Conservation (phyloP, 2,329 filamentous ascomycete species). For the Fusarium hainanense region DNA sequence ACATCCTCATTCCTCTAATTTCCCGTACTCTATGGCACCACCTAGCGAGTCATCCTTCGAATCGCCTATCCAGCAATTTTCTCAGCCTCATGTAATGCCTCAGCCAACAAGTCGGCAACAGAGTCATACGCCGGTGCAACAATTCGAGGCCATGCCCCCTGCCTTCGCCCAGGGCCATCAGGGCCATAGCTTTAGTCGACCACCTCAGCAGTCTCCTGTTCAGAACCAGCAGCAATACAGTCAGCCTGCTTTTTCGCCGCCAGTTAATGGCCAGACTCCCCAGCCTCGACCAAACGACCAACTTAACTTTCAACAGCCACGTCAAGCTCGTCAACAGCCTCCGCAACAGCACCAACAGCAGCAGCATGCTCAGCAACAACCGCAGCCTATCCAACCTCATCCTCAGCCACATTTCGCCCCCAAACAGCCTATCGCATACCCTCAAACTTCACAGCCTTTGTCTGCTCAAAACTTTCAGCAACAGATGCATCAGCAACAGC, state of each 20-base stretch:
- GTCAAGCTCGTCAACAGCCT: constrained; percentile 42
- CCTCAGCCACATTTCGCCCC: constrained; percentile 40
- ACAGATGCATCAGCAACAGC: constrained; percentile 38
- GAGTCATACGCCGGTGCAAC: constrained; percentile 51
- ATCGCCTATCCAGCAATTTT: constrained; percentile 49
- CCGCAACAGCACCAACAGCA: constrained; percentile 28
- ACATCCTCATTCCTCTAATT: constrained; percentile 50
- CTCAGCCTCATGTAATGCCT: constrained; percentile 50
- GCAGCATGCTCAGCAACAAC: constrained; percentile 33
- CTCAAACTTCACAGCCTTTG: constrained; percentile 29
- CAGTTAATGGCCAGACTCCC: constrained; percentile 43
- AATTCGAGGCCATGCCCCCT: constrained; percentile 46
- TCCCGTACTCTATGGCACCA: constrained; percentile 50
- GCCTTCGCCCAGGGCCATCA: constrained; percentile 45
- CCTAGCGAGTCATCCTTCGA: constrained; percentile 50
- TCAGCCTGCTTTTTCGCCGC: constrained; percentile 41
- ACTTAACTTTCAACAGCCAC: constrained; percentile 39
- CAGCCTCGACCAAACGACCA: constrained; percentile 43
- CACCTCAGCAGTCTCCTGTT: constrained; percentile 48
- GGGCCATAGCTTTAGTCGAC: constrained; percentile 42
- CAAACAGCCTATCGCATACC: constrained; percentile 38
- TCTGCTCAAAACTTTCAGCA: constrained; percentile 39
- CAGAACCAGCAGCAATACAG: constrained; percentile 46
- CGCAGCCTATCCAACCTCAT: constrained; percentile 33
- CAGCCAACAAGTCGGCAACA: constrained; percentile 49